Evolutionary conservation across 2,329 filamentous ascomycete genomes (phyloP), one percentile per base, ranked within the genome.

Genomic region (Clonostachys sp.): DNA sequence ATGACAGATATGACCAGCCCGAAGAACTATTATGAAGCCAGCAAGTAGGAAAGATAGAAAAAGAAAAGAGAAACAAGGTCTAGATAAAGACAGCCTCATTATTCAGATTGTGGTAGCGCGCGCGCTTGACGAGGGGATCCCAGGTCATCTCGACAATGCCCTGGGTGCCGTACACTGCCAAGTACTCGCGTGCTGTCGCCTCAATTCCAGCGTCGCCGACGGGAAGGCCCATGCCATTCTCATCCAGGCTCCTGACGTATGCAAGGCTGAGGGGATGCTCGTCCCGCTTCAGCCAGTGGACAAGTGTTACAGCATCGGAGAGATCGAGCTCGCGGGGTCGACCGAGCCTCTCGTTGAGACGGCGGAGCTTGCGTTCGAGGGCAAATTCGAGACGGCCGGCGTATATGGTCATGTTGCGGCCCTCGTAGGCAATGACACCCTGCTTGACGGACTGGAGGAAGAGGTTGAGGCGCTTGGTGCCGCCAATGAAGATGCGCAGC

Each of bases 331-430:
- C 18, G 16, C 44, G 44, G 33, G 34, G n/a, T 30, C 46, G 18
- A 3, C 24, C 42, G 12, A 16, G 18, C 3, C 10, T 35, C 17
- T 48, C 46, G 17, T 20, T 46, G 18, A 60, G 46, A 10, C 56
- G 50, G 18, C 56, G 47, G 18, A 58, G 40, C 41, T 57, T 58
- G 9, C 51, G 45, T 48, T 58, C 56, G 5, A 58, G 51, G 9
- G 49, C 48, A 47, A 53, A 56, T 13, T 54, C 53, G 36, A 58
- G 41, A 7, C 48, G 40, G 6, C 46, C 55, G 6, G 52, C 56
- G 34, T 53, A 58, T 14, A 57, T 46, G 7, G 43, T 43, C 34
- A 58, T 33, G 47, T 54, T 52, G 20, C 5, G 10, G 4, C 55
- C 55, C 5, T 46, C 24, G 33, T 50, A 57, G 6, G 53, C 49